Percentiles rank a stretch among this genome's conserved stretches.
phyloP scores from a whole-genome alignment of 768 basidiomycete genomes.

The Lactifluus echinatus region DNA sequence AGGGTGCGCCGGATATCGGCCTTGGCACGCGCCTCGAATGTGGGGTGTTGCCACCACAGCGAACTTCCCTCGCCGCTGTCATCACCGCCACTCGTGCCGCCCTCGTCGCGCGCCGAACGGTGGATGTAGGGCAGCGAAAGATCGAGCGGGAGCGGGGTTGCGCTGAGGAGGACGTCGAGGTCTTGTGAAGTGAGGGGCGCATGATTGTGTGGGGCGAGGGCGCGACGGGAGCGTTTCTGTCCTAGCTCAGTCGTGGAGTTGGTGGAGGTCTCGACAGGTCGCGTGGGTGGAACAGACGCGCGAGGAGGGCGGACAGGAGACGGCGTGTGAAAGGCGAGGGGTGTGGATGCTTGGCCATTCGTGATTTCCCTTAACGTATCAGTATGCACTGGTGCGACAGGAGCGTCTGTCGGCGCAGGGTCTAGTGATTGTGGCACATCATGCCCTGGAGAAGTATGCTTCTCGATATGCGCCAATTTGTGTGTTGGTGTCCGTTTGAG shows the following conservation, averaged over 20 bases:
- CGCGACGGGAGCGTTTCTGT: constrained; percentile 1
- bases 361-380: background rate
- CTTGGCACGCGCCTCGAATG: constrained; percentile 12
- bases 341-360: background rate
- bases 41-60: constrained; percentile 11
- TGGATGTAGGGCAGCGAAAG: background rate
- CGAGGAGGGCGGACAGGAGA: background rate
- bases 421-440: background rate
- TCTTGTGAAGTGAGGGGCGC: background rate
- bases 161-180: constrained; percentile 1
- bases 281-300: background rate
- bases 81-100: background rate
- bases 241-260: background rate
- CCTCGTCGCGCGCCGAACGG: background rate
- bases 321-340: background rate
- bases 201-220: background rate
- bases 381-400: too few relatives aligned
- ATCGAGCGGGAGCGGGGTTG: constrained; percentile 2
- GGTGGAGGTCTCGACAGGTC: background rate
- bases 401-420: background rate
- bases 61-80: background rate
- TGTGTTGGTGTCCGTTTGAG: background rate
- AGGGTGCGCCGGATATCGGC: constrained; percentile 12
- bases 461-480: background rate
- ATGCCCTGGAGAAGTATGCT: background rate